Evolutionary conservation across 2,329 filamentous ascomycete species (phyloP).

Genomic region (Epichloe amarillans): DNA sequence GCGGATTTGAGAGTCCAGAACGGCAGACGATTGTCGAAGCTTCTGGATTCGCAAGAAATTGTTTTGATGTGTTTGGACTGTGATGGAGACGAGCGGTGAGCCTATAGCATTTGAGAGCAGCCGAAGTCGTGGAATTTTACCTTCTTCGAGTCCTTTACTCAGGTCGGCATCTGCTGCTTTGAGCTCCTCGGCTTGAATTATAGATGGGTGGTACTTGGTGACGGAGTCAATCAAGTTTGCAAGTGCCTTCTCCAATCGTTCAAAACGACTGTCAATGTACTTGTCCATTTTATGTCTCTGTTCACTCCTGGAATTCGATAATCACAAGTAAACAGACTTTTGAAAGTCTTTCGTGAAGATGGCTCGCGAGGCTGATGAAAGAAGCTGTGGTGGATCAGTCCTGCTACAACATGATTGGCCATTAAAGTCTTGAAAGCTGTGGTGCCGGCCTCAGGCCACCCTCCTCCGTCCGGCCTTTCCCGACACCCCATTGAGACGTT

Average conservation of each 20-base stretch:
- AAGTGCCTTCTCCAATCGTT: slow-evolving; percentile 54
- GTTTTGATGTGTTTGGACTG: slow-evolving; percentile 61
- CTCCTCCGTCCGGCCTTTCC: slow-evolving; percentile 17
- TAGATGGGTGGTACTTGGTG: slow-evolving; percentile 66
- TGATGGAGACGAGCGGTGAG: neutral
- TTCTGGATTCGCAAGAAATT: slow-evolving; percentile 57
- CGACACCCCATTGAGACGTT: slow-evolving; percentile 18
- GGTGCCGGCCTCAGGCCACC: slow-evolving; percentile 17
- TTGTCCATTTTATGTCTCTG: slow-evolving; percentile 40
- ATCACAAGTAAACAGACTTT: neutral
- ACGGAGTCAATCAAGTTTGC: slow-evolving; percentile 64
- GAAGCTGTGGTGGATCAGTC: slow-evolving; percentile 10
- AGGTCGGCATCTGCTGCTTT: slow-evolving; percentile 57
- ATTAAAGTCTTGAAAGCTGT: slow-evolving; percentile 3
- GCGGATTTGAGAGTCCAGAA: slow-evolving; percentile 60
- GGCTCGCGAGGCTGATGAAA: neutral
- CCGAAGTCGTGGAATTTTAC: slow-evolving; percentile 25
- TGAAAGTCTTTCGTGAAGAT: neutral
- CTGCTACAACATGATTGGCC: slow-evolving; percentile 7
- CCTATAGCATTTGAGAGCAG: no score
- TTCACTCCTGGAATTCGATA: neutral
- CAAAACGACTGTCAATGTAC: slow-evolving; percentile 47
- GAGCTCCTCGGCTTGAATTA: slow-evolving; percentile 53
- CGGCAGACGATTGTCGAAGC: slow-evolving; percentile 51
- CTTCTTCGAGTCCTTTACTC: slow-evolving; percentile 48